Conservation (phyloP, 1,284 basidiomycete genomes). For the Rhodotorula sp. region DNA sequence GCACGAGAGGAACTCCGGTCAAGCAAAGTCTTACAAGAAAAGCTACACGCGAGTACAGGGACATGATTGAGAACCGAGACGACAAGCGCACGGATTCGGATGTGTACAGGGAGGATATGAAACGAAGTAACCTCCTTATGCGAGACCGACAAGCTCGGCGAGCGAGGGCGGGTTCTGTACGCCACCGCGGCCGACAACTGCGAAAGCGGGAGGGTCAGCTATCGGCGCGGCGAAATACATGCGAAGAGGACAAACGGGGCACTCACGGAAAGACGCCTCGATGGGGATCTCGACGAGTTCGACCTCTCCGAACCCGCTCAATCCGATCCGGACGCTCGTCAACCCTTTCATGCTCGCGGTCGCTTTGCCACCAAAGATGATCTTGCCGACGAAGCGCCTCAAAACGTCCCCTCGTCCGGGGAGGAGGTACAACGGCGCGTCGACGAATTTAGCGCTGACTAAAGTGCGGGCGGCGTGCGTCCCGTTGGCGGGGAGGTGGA, state of each 20-base stretch:
- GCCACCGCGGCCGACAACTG: constrained; percentile 8
- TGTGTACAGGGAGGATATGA: neutral
- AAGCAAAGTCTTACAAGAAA: too few relatives aligned
- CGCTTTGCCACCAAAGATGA: constrained; percentile 31
- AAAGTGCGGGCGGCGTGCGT: constrained; percentile 32
- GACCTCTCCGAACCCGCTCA: constrained; percentile 34
- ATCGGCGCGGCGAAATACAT: neutral
- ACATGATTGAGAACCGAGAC: neutral
- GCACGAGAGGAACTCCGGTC: too few relatives aligned
- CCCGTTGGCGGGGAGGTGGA: constrained; percentile 28
- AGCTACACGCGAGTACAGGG: too few relatives aligned
- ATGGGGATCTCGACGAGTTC: constrained; percentile 30
- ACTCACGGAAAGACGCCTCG: constrained; percentile 33
- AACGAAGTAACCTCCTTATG: neutral
- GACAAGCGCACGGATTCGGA: neutral
- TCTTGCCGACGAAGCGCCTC: constrained; percentile 34
- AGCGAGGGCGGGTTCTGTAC: constrained; percentile 8
- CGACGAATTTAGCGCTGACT: constrained; percentile 30
- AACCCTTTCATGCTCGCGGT: constrained; percentile 37
- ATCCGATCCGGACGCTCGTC: constrained; percentile 24
- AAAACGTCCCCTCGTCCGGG: constrained; percentile 32
- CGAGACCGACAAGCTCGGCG: constrained; percentile 1
- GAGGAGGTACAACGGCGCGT: constrained; percentile 39
- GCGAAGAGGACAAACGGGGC: neutral
- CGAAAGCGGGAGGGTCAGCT: neutral